Evolutionary conservation across 768 basidiomycete species (phyloP), one percentile per base, ranked within the genome.

Genomic region (Lyophyllum shimeji): DNA sequence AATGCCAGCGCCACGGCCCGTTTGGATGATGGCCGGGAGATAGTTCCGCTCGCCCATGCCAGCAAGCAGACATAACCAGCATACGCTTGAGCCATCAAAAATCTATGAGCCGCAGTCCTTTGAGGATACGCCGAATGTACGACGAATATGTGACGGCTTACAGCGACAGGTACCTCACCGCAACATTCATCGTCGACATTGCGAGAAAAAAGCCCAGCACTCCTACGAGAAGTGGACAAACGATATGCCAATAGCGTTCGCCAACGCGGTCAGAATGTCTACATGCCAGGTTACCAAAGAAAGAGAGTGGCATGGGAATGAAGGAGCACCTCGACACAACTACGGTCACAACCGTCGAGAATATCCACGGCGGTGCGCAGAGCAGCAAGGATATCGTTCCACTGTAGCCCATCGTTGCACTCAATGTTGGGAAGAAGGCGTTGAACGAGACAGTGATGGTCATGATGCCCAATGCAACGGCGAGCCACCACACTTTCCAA

Each of bases 401-500:
- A 58, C 71, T 77, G 73, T 80, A 89, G 18, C 87, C 87, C 70
- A 95, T 74, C 9, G 91, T 94, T 17, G 78, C 82, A 25, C 81
- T 82, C 44, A 94, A 70, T 0, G 91, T 89, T 6, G 88, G 90
- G 72, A 93, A 93, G 69, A 85, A 91, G 7, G 84, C 85, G 66
- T 89, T 87, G 77, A 93, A 93, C 3, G 84, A 85, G 24, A 91
- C 63, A 8, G 87, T 82, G 34, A 87, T 70, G 33, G 83, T 79
- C 71, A 84, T 77, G 60, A 77, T 78, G 13, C 82, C 82, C 53
- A 90, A 67, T 2, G 85, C 78, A 25, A 90, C 52, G 18, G 87
- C 78, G 43, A 95, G 76, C 82, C 82, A 89, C 87, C 91, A 94
- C 37, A 95, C 89, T 68, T 86, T 89, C 87, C 86, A 85, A 64